Evolutionary conservation across 2,329 filamentous ascomycete genomes (phyloP), one percentile per base, ranked within the genome.

Genomic region (Volutella citrinella): DNA sequence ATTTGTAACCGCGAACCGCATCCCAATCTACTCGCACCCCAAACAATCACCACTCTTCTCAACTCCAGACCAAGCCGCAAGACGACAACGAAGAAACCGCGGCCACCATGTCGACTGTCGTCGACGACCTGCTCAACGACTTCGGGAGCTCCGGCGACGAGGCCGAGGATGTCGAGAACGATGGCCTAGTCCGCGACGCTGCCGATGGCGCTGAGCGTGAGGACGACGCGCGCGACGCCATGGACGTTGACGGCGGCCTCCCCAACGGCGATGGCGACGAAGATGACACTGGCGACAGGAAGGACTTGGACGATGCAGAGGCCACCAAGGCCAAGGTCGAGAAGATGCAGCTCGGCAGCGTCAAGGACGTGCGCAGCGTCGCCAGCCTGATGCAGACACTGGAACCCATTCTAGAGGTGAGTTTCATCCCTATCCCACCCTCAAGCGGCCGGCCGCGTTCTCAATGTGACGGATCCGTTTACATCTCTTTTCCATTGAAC

Each of bases 51-150:
- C n/a, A n/a, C n/a, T n/a, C n/a, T n/a, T n/a, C n/a, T n/a, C n/a
- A n/a, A n/a, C n/a, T n/a, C n/a, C n/a, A n/a, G n/a, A n/a, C n/a
- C n/a, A n/a, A n/a, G n/a, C n/a, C n/a, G n/a, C n/a, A n/a, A n/a
- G n/a, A n/a, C n/a, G n/a, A n/a, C n/a, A n/a, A n/a, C n/a, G n/a
- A n/a, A n/a, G n/a, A n/a, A n/a, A n/a, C n/a, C n/a, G n/a, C 38
- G 45, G 36, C 37, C 54, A 62, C 42, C 32, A 94, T 96, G 89
- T 88, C 91, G 60, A 94, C 88, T 27, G 76, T 94, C 45, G 91
- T 87, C 43, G 90, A 97, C 55, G 91, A 97, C 60, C 77, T 98
- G 10, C 74, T 97, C 51, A 87, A 93, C 55, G 87, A 94, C 36
- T 65, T 66, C 37, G 63, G 57, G 8, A 62, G 56, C 56, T 87